These are phyloP conservation scores for Fusarium tuaranense DNA, from an alignment of 2,329 filamentous ascomycete genomes.

Conservation along the genomic window DNA sequence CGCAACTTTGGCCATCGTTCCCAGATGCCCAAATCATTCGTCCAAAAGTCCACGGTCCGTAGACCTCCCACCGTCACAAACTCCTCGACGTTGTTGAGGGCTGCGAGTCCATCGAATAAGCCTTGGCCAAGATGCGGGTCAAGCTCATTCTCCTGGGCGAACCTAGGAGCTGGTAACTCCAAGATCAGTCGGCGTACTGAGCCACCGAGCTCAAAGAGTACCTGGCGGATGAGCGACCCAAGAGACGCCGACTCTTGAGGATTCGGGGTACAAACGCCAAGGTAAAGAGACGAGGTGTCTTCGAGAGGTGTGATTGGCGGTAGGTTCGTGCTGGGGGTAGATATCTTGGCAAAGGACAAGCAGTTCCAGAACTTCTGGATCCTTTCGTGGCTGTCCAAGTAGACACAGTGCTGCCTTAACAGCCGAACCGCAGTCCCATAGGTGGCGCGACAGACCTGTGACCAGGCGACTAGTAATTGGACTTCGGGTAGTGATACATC, in stretches of 20 bases:
- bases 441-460: neutral
- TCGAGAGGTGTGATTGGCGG: conserved; percentile 1
- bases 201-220: conserved; percentile 8
- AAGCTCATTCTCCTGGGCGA: conserved; percentile 5
- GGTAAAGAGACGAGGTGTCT: conserved; percentile 20
- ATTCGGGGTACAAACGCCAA: conserved; percentile 9
- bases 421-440: neutral
- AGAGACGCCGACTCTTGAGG: neutral
- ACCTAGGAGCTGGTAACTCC: conserved; percentile 24
- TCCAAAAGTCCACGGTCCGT: conserved; percentile 26
- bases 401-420: neutral
- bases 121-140: neutral
- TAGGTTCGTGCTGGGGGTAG: neutral
- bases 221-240: neutral
- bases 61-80: conserved; percentile 28
- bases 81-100: conserved; percentile 25
- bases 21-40: neutral
- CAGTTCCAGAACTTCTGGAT: neutral
- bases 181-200: conserved; percentile 27
- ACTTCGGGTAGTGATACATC: neutral
- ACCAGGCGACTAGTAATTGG: neutral
- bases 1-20: conserved; percentile 23
- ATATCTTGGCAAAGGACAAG: neutral
- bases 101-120: conserved; percentile 2
- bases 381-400: neutral